Evolutionary conservation across 805 yeast species (phyloP).

Genomic region (Candida incommunis): DNA sequence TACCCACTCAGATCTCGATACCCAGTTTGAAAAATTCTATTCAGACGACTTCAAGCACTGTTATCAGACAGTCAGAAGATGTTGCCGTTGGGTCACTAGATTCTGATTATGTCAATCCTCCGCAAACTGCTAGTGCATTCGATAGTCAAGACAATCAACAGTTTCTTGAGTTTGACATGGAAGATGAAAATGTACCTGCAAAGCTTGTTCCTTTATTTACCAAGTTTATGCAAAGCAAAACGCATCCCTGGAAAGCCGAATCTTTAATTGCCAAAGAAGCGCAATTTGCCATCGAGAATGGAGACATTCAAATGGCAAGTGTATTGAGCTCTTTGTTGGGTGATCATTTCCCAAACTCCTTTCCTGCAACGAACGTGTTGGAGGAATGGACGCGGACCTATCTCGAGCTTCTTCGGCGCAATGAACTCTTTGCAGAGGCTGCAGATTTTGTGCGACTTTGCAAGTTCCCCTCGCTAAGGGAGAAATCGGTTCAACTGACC

Average conservation of each 20-base stretch:
- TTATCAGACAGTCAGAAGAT: too few relatives aligned
- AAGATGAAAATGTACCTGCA: not conserved
- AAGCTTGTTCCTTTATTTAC: not conserved
- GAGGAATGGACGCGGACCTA: conserved; percentile 46
- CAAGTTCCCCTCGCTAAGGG: conserved; percentile 18
- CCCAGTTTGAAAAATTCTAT: too few relatives aligned
- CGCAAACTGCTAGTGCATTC: too few relatives aligned
- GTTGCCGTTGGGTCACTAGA: too few relatives aligned
- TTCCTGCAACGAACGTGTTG: conserved; percentile 18
- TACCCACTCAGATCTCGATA: too few relatives aligned
- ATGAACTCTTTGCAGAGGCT: conserved; percentile 40
- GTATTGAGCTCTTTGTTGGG: conserved; percentile 42
- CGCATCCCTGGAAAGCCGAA: conserved; percentile 44
- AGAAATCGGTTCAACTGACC: not conserved
- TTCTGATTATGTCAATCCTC: too few relatives aligned
- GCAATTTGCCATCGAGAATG: conserved; percentile 43
- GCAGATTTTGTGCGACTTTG: conserved; percentile 38
- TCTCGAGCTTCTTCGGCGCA: conserved; percentile 36
- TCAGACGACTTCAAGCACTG: too few relatives aligned
- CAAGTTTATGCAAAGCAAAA: not conserved
- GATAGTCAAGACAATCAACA: too few relatives aligned
- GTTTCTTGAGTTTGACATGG: not conserved
- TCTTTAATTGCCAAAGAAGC: conserved; percentile 36
- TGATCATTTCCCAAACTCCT: conserved; percentile 23
- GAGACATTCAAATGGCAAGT: conserved; percentile 49